phyloP scores from a whole-genome alignment of 2,329 filamentous ascomycete species.

The Fusarium sp. region DNA sequence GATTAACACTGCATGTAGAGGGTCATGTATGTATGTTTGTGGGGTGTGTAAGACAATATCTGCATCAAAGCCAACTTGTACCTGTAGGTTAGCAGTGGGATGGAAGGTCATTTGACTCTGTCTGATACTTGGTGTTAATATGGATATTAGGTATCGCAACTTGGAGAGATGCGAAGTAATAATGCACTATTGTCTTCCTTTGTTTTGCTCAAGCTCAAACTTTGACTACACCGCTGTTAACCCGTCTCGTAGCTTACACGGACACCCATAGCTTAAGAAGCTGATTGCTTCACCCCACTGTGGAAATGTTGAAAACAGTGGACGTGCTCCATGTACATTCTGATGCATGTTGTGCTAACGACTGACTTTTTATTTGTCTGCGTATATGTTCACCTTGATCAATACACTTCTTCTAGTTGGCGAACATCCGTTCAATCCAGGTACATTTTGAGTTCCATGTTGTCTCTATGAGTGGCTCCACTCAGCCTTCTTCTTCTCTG shows the following conservation, averaged over 20 bases:
- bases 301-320: constrained; percentile 4
- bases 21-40: constrained; percentile 3
- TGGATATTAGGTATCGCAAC: background rate
- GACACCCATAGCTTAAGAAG: constrained; percentile 4
- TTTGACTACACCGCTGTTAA: background rate
- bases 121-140: background rate
- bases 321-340: background rate
- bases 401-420: background rate
- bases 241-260: constrained; percentile 4
- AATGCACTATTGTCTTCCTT: background rate
- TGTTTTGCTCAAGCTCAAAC: background rate
- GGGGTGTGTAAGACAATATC: constrained; percentile 13
- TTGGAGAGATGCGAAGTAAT: background rate
- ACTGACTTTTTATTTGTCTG: constrained; percentile 1
- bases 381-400: background rate
- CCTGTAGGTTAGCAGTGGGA: background rate
- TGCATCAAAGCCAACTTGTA: constrained; percentile 5
- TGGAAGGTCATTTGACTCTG: background rate
- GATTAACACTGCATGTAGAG: background rate
- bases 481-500: constrained; percentile 91
- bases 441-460: background rate
- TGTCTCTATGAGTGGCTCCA: constrained; percentile 80
- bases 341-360: background rate
- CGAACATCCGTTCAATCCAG: background rate
- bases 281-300: constrained; percentile 16